Percentiles rank a stretch among this genome's conserved stretches.
These are phyloP conservation scores for Calvatia gigantea DNA, from an alignment of 768 basidiomycete species.

Conservation along the genomic window DNA sequence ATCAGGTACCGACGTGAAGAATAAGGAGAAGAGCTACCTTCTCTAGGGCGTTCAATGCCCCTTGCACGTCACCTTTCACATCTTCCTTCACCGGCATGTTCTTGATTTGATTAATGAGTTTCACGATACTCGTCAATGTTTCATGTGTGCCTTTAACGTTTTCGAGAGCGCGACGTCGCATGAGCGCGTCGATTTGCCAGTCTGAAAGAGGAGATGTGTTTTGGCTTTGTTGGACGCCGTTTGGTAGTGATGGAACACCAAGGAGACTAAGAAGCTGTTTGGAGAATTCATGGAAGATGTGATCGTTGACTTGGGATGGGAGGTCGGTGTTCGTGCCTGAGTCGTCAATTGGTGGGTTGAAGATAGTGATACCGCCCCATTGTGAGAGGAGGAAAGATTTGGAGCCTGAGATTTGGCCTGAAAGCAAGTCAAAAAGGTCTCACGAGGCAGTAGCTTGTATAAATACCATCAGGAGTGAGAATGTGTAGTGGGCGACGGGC, in stretches of 20 bases:
- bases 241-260: constrained; percentile 66
- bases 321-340: constrained; percentile 29
- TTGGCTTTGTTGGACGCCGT: constrained; percentile 31
- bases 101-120: constrained; percentile 79
- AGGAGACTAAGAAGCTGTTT: constrained; percentile 77
- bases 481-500: constrained; percentile 69
- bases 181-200: constrained; percentile 82
- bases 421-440: constrained; percentile 4
- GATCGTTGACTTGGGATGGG: constrained; percentile 40
- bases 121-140: constrained; percentile 78
- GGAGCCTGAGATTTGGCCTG: constrained; percentile 47
- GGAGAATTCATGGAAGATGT: constrained; percentile 61
- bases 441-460: not conserved
- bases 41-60: constrained; percentile 69
- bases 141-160: constrained; percentile 67
- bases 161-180: constrained; percentile 66
- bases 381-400: constrained; percentile 88
- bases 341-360: constrained; percentile 49
- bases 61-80: constrained; percentile 69
- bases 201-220: constrained; percentile 39
- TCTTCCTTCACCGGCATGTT: constrained; percentile 88
- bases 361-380: constrained; percentile 86
- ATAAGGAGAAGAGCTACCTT: constrained; percentile 42
- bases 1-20: not conserved
- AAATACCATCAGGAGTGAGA: constrained; percentile 47